A percentile compares a stretch with the other conserved stretches of the same genome.
Evolutionary conservation across 371 early-diverging fungal genomes (phyloP).

Genomic region (Mortierella sp.): DNA sequence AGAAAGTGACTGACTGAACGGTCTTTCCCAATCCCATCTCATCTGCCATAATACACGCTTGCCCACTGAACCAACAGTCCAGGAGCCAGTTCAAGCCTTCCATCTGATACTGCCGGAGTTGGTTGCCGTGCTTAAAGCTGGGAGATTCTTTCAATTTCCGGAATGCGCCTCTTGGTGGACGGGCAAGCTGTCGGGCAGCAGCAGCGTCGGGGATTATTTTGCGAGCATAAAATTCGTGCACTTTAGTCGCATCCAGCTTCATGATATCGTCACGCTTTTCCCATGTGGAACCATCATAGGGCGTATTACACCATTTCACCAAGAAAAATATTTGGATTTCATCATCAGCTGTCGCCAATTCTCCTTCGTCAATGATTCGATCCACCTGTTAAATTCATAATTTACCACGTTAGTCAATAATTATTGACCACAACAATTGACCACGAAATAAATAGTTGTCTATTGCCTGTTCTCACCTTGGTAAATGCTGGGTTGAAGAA

Average conservation of each 20-base stretch:
- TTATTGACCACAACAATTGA: background rate
- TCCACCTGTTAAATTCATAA: constrained; percentile 62
- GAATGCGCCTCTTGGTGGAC: constrained; percentile 70
- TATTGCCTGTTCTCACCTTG: constrained; percentile 30
- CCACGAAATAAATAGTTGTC: background rate
- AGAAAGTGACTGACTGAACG: constrained; percentile 82
- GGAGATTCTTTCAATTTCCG: constrained; percentile 75
- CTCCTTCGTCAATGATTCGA: constrained; percentile 90
- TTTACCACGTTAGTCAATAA: background rate
- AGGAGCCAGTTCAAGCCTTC: constrained; percentile 82
- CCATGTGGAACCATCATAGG: constrained; percentile 94
- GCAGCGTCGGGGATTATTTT: constrained; percentile 64
- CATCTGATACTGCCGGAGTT: constrained; percentile 77
- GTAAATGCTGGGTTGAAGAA: constrained; percentile 68
- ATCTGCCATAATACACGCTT: constrained; percentile 86
- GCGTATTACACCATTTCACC: constrained; percentile 92
- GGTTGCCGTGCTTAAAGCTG: constrained; percentile 76
- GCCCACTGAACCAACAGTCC: constrained; percentile 77
- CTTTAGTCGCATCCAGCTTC: constrained; percentile 62
- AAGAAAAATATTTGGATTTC: constrained; percentile 80
- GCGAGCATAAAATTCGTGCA: constrained; percentile 61
- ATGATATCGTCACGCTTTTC: constrained; percentile 80
- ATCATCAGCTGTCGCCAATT: constrained; percentile 66
- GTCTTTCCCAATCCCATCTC: constrained; percentile 93
- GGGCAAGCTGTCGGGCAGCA: constrained; percentile 60